These are phyloP conservation scores for Yarrowia sp. DNA, from an alignment of 805 yeast species.

Conservation along the genomic window DNA sequence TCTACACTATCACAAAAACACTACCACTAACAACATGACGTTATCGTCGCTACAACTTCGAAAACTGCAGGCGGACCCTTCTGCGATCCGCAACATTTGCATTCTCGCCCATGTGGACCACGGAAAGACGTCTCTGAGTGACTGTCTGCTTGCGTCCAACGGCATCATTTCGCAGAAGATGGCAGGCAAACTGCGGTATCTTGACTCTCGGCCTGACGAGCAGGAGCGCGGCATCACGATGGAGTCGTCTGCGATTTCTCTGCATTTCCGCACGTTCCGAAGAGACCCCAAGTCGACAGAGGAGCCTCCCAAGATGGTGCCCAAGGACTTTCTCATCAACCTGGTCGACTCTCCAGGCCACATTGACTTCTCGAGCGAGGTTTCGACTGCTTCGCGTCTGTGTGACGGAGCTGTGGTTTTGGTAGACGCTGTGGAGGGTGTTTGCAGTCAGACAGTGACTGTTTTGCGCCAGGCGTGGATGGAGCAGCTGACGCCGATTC, in stretches of 20 bases:
- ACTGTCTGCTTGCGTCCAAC: conserved; percentile 87
- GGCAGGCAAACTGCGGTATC: conserved; percentile 91
- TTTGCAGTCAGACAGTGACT: conserved; percentile 93
- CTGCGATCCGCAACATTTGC: conserved; percentile 81
- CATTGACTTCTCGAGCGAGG: conserved; percentile 94
- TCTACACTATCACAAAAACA: background rate
- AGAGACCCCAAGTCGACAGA: conserved; percentile 38
- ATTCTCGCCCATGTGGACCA: conserved; percentile 98
- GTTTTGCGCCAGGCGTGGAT: conserved; percentile 95
- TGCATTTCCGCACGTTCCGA: conserved; percentile 68
- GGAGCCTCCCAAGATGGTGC: conserved; percentile 33
- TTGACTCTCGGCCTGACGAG: conserved; percentile 94
- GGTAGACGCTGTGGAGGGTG: conserved; percentile 98
- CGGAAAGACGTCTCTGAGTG: conserved; percentile 94
- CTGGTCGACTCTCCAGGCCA: conserved; percentile 99
- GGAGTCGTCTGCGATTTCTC: conserved; percentile 94
- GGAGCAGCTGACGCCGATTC: conserved; percentile 80
- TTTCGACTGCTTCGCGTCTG: conserved; percentile 88
- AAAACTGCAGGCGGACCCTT: conserved; percentile 65
- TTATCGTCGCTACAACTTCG: conserved; percentile 62
- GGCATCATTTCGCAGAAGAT: conserved; percentile 92
- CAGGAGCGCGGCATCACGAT: conserved; percentile 95
- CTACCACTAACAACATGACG: conserved; percentile 34
- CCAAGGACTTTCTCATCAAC: conserved; percentile 80
- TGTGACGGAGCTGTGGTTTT: conserved; percentile 96